Evolutionary conservation across 2,329 filamentous ascomycete genomes (phyloP), one percentile per base, ranked within the genome.

Genomic region (Elsinoe necatrix): DNA sequence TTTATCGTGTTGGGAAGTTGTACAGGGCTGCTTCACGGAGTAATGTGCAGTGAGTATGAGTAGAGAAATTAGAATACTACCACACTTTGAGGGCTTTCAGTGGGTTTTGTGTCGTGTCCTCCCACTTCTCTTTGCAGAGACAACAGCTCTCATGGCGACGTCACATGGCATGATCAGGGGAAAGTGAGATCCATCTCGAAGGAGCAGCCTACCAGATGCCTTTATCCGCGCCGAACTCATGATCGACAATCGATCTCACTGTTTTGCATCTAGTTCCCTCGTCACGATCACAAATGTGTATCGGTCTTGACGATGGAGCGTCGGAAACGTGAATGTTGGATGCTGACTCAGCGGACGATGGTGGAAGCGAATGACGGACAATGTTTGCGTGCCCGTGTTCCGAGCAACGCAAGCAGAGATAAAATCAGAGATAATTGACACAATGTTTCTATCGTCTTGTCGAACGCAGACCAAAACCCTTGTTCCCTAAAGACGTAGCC

Each of bases 81-180:
- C 8, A 35, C 14, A 35, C 25, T 2, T 12, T 34, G 8, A 3
- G 29, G 27, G 45, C 11, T 12, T 2, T 20, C 21, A 12, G 16
- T 50, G 2, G 27, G 45, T 50, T 50, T 34, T 50, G 45, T 31
- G 39, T 43, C 39, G 39, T 34, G 45, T 50, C 25, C 21, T 34
- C 45, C 34, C 16, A 29, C 27, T 29, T n/a, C 27, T 29, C 6
- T 18, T 12, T 11, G 5, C 25, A 23, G 14, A 52, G 29, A 52
- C 31, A 52, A 52, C 31, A 52, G 48, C 48, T 52, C 29, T 52
- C 48, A 52, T 52, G n/a, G 18, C 48, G 48, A 52, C 48, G 48
- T 52, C 31, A 52, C 48, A 39, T 20, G n/a, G 20, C 29, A 52
- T 52, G 31, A 39, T 52, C 31, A 29, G 29, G 48, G 48, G 45